Evolutionary conservation across 129 eudicot species (phyloP).

Genomic region (Mikania micrantha): DNA sequence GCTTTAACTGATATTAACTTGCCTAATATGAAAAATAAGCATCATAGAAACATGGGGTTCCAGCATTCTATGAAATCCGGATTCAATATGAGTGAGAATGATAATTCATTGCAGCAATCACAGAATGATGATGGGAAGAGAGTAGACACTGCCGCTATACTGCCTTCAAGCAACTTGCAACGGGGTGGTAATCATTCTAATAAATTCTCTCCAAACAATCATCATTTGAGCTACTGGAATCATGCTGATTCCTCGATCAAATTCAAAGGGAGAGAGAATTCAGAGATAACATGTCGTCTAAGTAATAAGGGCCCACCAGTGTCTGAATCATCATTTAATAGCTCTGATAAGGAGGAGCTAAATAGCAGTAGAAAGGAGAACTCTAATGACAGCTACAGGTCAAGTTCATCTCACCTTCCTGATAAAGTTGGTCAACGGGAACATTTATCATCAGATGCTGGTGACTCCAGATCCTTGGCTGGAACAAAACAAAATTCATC

Average conservation of each 20-base stretch:
- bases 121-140: conserved; percentile 35
- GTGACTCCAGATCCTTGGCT: conserved; percentile 39
- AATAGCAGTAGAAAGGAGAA: conserved; percentile 44
- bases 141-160: conserved; percentile 19
- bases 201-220: conserved; percentile 33
- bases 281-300: conserved; percentile 30
- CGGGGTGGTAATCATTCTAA: conserved; percentile 29
- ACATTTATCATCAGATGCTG: conserved; percentile 34
- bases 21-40: conserved; percentile 19
- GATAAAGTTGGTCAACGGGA: conserved; percentile 15
- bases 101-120: conserved; percentile 26
- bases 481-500: conserved; percentile 42
- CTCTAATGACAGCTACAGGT: conserved; percentile 49
- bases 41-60: conserved; percentile 20
- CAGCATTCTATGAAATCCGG: conserved; percentile 32
- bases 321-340: conserved; percentile 46
- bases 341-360: conserved; percentile 38
- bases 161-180: conserved; percentile 25
- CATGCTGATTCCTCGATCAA: conserved; percentile 38
- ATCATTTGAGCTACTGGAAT: conserved; percentile 47
- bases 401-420: conserved; percentile 41
- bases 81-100: conserved; percentile 29
- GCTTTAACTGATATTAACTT: conserved; percentile 24
- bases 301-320: conserved; percentile 39
- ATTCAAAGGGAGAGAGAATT: conserved; percentile 37